Evolutionary conservation across 2,329 filamentous ascomycete genomes (phyloP).

Genomic region (Colletotrichum costaricense): DNA sequence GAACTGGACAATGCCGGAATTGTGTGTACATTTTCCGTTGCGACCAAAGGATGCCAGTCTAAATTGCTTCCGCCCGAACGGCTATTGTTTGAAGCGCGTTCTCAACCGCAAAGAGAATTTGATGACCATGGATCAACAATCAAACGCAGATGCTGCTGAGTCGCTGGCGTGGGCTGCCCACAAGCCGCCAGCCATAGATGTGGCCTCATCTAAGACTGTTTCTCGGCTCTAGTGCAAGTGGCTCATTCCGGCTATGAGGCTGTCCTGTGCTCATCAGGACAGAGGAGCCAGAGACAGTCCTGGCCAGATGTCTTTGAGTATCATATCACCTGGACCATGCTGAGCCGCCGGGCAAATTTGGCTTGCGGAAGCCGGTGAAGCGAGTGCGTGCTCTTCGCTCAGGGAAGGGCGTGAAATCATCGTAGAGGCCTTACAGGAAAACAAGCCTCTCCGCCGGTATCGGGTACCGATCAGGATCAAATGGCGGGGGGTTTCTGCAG

Average conservation of each 20-base stretch:
- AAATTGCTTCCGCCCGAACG: background rate
- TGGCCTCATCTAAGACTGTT: background rate
- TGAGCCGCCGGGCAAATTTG: background rate
- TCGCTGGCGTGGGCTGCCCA: background rate
- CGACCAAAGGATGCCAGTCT: background rate
- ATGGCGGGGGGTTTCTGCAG: background rate
- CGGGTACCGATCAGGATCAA: background rate
- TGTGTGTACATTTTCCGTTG: background rate
- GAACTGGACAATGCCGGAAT: background rate
- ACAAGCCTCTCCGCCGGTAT: background rate
- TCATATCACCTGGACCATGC: background rate
- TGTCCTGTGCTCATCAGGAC: background rate
- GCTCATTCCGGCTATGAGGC: background rate
- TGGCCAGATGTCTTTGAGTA: background rate
- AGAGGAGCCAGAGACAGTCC: background rate
- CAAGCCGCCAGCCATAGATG: slow-evolving; percentile 2
- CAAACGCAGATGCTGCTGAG: background rate
- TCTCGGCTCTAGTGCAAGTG: background rate
- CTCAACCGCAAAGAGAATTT: background rate
- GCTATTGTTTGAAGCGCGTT: background rate
- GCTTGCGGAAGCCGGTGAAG: background rate
- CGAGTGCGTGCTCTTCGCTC: background rate
- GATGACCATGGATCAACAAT: background rate
- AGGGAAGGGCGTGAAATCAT: background rate
- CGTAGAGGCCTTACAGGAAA: background rate